phyloP scores from a whole-genome alignment of 129 eudicot genomes.

The Escallonia rubra region DNA sequence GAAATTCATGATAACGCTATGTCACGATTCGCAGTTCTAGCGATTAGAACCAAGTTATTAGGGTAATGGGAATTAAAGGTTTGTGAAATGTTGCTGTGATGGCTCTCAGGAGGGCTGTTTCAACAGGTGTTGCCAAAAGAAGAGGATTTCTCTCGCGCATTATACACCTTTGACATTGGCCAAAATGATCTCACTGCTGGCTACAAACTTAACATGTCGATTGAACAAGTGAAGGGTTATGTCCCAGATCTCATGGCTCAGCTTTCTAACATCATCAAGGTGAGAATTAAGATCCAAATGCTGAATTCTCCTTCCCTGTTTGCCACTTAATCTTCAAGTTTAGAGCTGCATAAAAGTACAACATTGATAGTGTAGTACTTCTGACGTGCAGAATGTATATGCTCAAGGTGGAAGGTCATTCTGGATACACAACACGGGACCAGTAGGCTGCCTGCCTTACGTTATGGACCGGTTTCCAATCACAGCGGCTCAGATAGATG shows the following conservation, averaged over 20 bases:
- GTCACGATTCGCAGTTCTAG: no score
- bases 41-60: no score
- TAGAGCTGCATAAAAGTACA: neutral
- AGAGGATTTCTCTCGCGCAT: constrained; percentile 42
- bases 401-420: constrained; percentile 67
- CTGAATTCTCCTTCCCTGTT: neutral
- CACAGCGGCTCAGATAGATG: constrained; percentile 52
- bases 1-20: no score
- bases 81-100: no score
- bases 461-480: constrained; percentile 45
- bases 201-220: constrained; percentile 61
- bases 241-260: constrained; percentile 57
- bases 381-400: constrained; percentile 36
- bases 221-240: constrained; percentile 54
- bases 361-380: neutral
- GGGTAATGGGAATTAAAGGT: no score
- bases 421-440: constrained; percentile 88
- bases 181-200: constrained; percentile 88
- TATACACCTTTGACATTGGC: constrained; percentile 81
- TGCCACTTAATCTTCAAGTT: no score
- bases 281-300: constrained; percentile 13
- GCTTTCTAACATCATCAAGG: constrained; percentile 45
- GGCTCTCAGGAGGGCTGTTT: constrained; percentile 31
- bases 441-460: constrained; percentile 76
- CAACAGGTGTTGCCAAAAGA: constrained; percentile 37